phyloP scores from a whole-genome alignment of 2,329 filamentous ascomycete genomes.

The Botrytis elliptica region DNA sequence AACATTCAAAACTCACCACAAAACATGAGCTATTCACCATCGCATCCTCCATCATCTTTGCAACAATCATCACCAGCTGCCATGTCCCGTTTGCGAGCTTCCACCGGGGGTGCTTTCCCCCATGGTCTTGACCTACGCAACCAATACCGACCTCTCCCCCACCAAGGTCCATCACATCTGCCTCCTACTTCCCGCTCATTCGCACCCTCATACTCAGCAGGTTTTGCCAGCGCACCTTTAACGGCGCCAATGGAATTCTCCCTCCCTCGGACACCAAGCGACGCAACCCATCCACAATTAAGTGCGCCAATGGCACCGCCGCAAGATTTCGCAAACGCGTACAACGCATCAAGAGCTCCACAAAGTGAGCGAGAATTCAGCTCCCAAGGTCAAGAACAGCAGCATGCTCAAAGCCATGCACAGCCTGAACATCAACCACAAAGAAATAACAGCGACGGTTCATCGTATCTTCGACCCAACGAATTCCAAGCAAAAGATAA shows the following conservation, averaged over 20 bases:
- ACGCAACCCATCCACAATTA: constrained; percentile 48
- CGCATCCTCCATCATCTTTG: constrained; percentile 42
- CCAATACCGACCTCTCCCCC: constrained; percentile 45
- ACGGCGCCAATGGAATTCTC: constrained; percentile 55
- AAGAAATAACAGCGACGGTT: constrained; percentile 30
- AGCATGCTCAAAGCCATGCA: constrained; percentile 28
- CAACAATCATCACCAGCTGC: constrained; percentile 46
- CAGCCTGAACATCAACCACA: constrained; percentile 24
- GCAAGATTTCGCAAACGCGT: constrained; percentile 47
- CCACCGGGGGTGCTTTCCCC: constrained; percentile 47
- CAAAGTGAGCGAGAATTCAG: constrained; percentile 30
- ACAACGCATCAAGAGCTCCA: constrained; percentile 32
- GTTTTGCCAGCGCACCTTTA: constrained; percentile 54
- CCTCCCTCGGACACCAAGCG: constrained; percentile 46
- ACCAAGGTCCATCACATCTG: constrained; percentile 32
- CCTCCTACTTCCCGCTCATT: constrained; percentile 40
- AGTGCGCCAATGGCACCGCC: constrained; percentile 54
- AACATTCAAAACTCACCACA: constrained; percentile 49
- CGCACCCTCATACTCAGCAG: constrained; percentile 46
- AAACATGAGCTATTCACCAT: constrained; percentile 51
- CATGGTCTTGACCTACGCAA: constrained; percentile 47
- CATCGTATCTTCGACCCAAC: constrained; percentile 30
- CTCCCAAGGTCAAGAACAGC: constrained; percentile 26
- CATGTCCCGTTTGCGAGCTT: constrained; percentile 49
- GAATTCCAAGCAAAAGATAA: constrained; percentile 36